Percentiles rank a stretch among this genome's conserved stretches.
These are phyloP conservation scores for Starmerella potacharoeniae DNA, from an alignment of 805 yeast species.

Conservation along the genomic window DNA sequence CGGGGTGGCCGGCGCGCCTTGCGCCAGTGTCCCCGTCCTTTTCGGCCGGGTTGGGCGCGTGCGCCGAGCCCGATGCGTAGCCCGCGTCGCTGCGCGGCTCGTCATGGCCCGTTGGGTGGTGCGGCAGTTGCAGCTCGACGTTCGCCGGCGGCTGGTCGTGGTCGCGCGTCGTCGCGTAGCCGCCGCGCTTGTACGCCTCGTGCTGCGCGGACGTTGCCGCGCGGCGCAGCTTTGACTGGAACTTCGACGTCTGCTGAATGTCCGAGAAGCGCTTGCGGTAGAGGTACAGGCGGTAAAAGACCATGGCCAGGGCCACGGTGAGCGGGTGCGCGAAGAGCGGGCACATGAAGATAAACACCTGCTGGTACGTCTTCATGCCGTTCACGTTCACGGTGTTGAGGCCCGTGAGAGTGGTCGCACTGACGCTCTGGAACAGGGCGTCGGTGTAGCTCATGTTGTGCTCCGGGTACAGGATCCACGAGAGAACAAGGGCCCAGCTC, in stretches of 20 bases:
- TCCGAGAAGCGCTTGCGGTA: slow-evolving; percentile 78
- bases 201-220: slow-evolving; percentile 52
- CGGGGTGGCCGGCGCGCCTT: too few relatives aligned
- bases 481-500: slow-evolving; percentile 47
- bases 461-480: slow-evolving; percentile 69
- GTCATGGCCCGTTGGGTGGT: not conserved
- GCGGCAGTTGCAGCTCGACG: not conserved
- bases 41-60: too few relatives aligned
- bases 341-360: slow-evolving; percentile 52
- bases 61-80: not conserved
- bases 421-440: slow-evolving; percentile 61
- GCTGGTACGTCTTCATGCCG: slow-evolving; percentile 61
- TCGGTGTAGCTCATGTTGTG: slow-evolving; percentile 60
- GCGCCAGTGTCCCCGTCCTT: too few relatives aligned
- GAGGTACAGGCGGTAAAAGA: slow-evolving; percentile 74
- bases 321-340: slow-evolving; percentile 74
- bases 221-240: slow-evolving; percentile 71
- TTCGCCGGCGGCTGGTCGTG: not conserved
- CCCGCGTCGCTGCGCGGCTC: not conserved
- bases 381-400: slow-evolving; percentile 68
- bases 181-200: slow-evolving; percentile 13
- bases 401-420: slow-evolving; percentile 86
- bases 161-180: not conserved
- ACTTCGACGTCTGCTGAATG: slow-evolving; percentile 65
- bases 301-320: slow-evolving; percentile 67